Base-by-base conservation (phyloP, 371 early-diverging fungal genomes). In the Mortierella sp. region DNA sequence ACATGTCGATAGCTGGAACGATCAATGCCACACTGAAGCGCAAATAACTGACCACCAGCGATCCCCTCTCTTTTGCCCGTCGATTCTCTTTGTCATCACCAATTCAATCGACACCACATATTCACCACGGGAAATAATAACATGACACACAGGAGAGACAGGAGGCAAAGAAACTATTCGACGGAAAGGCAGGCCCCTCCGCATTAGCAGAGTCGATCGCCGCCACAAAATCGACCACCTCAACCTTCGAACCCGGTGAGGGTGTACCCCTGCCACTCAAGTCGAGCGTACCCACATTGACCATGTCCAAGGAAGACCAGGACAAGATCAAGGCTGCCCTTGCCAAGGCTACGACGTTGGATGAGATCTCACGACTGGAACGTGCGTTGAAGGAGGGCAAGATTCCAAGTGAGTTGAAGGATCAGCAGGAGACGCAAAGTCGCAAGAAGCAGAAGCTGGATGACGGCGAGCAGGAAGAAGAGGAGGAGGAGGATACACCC, bases 221-320 rank as follows among this genome's bases (percentile, higher is more conserved):
- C 75, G 92, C 91, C 21, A 83, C 90, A n/a, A 91, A 89, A 75
- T 84, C 80, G 51, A 21, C 51, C 51, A 51, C 51, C 60, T 90
- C 91, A 55, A 93, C 93, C n/a, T 95, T 95, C 88, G 95, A 93
- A 77, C 93, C 93, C 21, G 96, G 95, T 60, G 95, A 97, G 83
- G 96, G 93, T 3, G 89, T 95, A 6, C 91, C 88, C 4, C 46
- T 80, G 73, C 82, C 84, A 21, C 78, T 87, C 48, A 89, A 90
- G 72, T 83, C 81, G 54, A 89, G 76, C 55, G 78, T 88, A n/a
- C 87, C 87, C 11, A 87, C 87, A 21, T 77, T 89, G 55, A 89
- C 90, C n/a, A 87, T 93, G 72, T 88, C 91, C 27, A 84, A 90
- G 74, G 93, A 92, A 54, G 93, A 93, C 56, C 93, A 92, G 80